Evolutionary conservation across 2,329 filamentous ascomycete species (phyloP).

Genomic region (Beauveria caledonica): DNA sequence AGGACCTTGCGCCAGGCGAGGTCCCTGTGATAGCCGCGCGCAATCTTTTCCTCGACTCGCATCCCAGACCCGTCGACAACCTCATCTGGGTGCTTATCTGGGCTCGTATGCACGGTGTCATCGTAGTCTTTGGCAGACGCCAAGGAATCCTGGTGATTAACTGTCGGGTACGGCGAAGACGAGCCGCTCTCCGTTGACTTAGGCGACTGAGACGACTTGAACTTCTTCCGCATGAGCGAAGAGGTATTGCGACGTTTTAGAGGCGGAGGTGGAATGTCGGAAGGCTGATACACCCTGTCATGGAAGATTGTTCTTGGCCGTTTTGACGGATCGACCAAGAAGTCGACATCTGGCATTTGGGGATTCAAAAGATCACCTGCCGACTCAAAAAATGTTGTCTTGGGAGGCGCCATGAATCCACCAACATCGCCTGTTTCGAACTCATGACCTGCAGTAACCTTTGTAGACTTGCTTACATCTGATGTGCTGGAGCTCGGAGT

Average conservation of each 20-base stretch:
- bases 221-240: constrained; percentile 25
- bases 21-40: constrained; percentile 84
- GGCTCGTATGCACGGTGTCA: constrained; percentile 39
- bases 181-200: constrained; percentile 20
- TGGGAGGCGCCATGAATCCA: constrained; percentile 63
- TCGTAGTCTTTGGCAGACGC: constrained; percentile 43
- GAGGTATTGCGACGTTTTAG: constrained; percentile 44
- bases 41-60: constrained; percentile 96
- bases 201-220: constrained; percentile 18
- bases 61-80: constrained; percentile 57
- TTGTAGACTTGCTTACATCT: constrained; percentile 18
- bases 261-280: constrained; percentile 81
- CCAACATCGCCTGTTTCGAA: constrained; percentile 33
- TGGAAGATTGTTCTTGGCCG: constrained; percentile 91
- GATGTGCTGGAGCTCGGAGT: constrained; percentile 15
- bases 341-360: constrained; percentile 72
- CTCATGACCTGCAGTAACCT: constrained; percentile 44
- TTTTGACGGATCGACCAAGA: constrained; percentile 72
- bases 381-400: constrained; percentile 89
- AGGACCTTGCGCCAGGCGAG: constrained; percentile 95
- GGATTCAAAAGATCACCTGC: constrained; percentile 89
- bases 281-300: constrained; percentile 87
- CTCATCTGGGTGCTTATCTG: constrained; percentile 31
- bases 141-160: constrained; percentile 35
- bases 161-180: constrained; percentile 26